Evolutionary conservation across 345 rosid genomes (phyloP), one percentile per base, ranked within the genome.

Genomic region (Eucalyptus virginea): DNA sequence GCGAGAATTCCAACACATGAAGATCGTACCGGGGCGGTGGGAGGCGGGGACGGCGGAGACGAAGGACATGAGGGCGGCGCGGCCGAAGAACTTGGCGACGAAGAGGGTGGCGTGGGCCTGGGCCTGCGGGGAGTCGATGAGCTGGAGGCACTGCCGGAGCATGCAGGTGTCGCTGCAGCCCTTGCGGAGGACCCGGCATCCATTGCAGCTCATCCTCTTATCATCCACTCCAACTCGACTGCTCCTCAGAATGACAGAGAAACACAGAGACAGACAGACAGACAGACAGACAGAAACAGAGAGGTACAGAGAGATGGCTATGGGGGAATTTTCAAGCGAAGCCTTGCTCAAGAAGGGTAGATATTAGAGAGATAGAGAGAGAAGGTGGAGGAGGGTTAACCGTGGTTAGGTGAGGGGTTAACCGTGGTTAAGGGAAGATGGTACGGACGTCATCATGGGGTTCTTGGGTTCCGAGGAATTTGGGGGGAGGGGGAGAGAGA

Each of bases 51-150:
- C 99, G 89, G 98, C 95, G 86, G 99, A 94, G 91, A 98, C 96
- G 92, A 97, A 97, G 45, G 99, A 96, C 98, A 97, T 95, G 49
- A 98, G 96, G 40, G 98, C 99, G 88, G 99, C 98, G 49, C 99
- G 99, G 89, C 99, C 99, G 67, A 98, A 98, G 91, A 98, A 97
- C 92, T 97, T 98, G 90, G 99, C 99, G 50, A 98, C 98, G 91
- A 97, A 98, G 30, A 97, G 98, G 40, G 99, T 98, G n/a, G 99
- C 99, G 91, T 98, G 97, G 50, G 99, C 99, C 90, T 98, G 99
- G 11, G 99, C 95, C 89, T 96, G 98, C 2, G 99, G 96, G 90
- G 90, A 92, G 62, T 97, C 99, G 88, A 98, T 98, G 98, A 97
- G 95, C 88, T 95, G 98, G 62, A 98, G 92, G 88, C 99, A 97